Base-by-base conservation (phyloP, 768 basidiomycete genomes). In the Agaricus bisporus region DNA sequence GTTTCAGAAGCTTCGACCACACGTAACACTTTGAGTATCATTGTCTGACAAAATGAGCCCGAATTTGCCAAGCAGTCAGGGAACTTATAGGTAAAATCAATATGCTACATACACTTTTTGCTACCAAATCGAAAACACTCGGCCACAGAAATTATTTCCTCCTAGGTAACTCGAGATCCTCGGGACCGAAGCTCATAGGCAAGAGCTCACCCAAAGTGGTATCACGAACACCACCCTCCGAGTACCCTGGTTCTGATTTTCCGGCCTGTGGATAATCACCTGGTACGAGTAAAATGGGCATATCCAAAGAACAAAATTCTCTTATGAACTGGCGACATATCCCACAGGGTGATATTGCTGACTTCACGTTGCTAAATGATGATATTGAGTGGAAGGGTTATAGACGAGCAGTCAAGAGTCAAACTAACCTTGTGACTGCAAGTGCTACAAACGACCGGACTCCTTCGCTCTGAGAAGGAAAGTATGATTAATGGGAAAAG, bases 271-370 rank as follows among this genome's bases (percentile, higher is more conserved):
- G 74, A 60, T 84, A 84, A 61, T 84, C 77, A 1, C 78, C 80
- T 2, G 87, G 86, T 2, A 88, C 79, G 3, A 94, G 81, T 22
- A 83, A 66, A 51, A 88, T 72, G 0, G 90, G 89, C 75, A 86
- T 88, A 22, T 83, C 73, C 36, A 80, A 77, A 5, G 78, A 67
- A 61, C 89, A 93, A 61, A 95, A 95, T 62, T 95, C 93, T 54
- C 89, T 82, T 46, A 92, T 77, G 47, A 97, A 79, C 65, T 98
- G 95, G 7, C 95, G 86, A 61, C 95, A 99, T 44, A 95, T 83
- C 2, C 95, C 95, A 66, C 97, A 98, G 0, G 95, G 95, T 1
- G 93, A 87, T 44, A 88, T 72, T 0, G 84, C 64, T 0, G 74
- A 64, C 0, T 77, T 61, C 2, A 95, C 83, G 58, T 95, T 87